These are phyloP conservation scores for Mycena latifolia DNA, from an alignment of 768 basidiomycete genomes.

Conservation along the genomic window DNA sequence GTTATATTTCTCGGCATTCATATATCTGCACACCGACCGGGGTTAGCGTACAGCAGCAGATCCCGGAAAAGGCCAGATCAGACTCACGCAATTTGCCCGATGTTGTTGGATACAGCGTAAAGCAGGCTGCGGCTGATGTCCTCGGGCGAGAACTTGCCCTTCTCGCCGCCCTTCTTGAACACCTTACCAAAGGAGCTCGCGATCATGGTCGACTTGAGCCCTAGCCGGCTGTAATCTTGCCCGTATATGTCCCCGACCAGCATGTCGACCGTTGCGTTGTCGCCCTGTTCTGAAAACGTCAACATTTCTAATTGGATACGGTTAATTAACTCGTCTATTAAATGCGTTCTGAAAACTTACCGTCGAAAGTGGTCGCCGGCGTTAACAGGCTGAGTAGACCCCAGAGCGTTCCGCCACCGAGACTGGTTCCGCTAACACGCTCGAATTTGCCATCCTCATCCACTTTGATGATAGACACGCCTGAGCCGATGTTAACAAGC, in stretches of 20 bases:
- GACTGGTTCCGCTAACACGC: slow-evolving; percentile 95
- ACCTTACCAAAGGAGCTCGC: slow-evolving; percentile 99
- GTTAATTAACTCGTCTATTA: not conserved
- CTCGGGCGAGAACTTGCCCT: slow-evolving; percentile 85
- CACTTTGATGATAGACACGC: slow-evolving; percentile 97
- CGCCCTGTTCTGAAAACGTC: slow-evolving; percentile 91
- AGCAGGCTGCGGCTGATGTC: slow-evolving; percentile 95
- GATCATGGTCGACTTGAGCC: slow-evolving; percentile 97
- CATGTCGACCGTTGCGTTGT: slow-evolving; percentile 97
- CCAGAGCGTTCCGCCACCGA: slow-evolving; percentile 98
- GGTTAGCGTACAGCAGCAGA: slow-evolving; percentile 3
- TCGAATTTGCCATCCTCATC: slow-evolving; percentile 96
- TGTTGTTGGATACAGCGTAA: slow-evolving; percentile 98
- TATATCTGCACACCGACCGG: slow-evolving; percentile 70
- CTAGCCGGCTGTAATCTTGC: slow-evolving; percentile 95
- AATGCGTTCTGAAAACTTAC: slow-evolving; percentile 61
- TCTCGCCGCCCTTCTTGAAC: slow-evolving; percentile 89
- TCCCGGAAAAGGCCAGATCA: slow-evolving; percentile 2
- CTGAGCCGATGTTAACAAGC: slow-evolving; percentile 98
- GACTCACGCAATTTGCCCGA: slow-evolving; percentile 98
- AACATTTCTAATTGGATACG: slow-evolving; percentile 88
- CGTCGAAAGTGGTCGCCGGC: slow-evolving; percentile 96
- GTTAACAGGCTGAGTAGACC: slow-evolving; percentile 94
- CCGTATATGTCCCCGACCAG: slow-evolving; percentile 99
- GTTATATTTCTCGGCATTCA: slow-evolving; percentile 99